Conservation (phyloP, 805 yeast species). For the Cyberlindnera samutprakarnensis region DNA sequence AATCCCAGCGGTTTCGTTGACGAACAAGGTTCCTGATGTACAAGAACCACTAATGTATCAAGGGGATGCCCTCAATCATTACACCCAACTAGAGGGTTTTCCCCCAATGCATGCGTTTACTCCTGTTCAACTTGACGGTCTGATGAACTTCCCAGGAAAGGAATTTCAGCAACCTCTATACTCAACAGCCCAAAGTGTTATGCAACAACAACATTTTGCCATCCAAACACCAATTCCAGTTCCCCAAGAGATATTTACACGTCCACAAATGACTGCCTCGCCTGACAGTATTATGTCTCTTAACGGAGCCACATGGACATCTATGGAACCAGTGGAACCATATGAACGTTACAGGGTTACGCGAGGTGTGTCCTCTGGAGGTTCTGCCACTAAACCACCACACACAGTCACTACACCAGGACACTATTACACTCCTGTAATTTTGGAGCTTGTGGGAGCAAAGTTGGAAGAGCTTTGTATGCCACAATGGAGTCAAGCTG, state of each 20-base stretch:
- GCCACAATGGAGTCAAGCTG: constrained; percentile 43
- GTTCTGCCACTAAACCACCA: constrained; percentile 49
- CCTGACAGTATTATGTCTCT: neutral
- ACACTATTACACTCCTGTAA: constrained; percentile 36
- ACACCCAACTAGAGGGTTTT: constrained; percentile 11
- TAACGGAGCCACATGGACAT: neutral
- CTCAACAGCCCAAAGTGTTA: neutral
- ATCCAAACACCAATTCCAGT: neutral
- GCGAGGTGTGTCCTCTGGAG: constrained; percentile 54
- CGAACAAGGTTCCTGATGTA: too few relatives aligned
- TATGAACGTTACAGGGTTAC: constrained; percentile 32
- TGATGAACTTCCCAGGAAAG: too few relatives aligned
- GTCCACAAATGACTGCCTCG: neutral
- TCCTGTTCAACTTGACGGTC: constrained; percentile 3
- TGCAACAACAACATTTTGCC: neutral
- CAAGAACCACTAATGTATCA: too few relatives aligned
- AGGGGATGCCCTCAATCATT: too few relatives aligned
- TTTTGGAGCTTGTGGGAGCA: constrained; percentile 38
- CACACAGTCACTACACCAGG: constrained; percentile 24
- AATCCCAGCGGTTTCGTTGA: too few relatives aligned
- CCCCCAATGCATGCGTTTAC: constrained; percentile 17
- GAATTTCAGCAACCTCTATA: neutral
- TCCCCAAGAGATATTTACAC: neutral
- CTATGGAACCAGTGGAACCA: neutral
- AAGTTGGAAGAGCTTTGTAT: constrained; percentile 39